Evolutionary conservation across 2,329 filamentous ascomycete genomes (phyloP), one percentile per base, ranked within the genome.

Genomic region (Aspergillus sp.): DNA sequence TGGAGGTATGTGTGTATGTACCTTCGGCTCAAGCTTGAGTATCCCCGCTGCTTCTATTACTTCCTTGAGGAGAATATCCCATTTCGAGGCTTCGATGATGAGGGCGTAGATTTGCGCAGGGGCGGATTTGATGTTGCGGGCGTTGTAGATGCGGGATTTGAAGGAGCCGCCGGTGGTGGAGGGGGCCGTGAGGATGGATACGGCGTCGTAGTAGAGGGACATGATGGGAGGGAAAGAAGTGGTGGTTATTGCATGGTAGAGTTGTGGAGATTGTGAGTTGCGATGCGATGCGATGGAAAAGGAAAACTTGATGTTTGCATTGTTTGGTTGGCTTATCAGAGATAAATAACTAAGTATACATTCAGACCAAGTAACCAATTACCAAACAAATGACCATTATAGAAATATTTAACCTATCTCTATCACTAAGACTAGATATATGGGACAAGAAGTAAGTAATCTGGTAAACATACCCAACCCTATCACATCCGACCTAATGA

Each of bases 201-300:
- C 92, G 6, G 93, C 90, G 80, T 98, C 95, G 74, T 96, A 90
- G 76, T 99, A 99, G 59, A 99, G 89, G 51, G 93, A 96, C 94
- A 98, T 98, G 48, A 28, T 36, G 21, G 47, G 21, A 49, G 7
- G 28, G 6, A 9, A 2, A 57, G 55, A 57, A 38, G 30, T 38
- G 43, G 50, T 62, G 55, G 39, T 53, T 51, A 21, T 61, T 30
- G 50, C 57, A 47, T 17, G 51, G 51, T 21, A 45, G 52, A 13
- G 6, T 41, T n/a, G 52, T 45, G 17, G 41, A 13, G 5, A 13
- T n/a, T 25, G 38, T 9, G 21, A n/a, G 41, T 17, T 19, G 25
- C n/a, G 53, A 36, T 36, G 59, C 23, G 41, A 57, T 54, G 55
- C 55, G 12, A 36, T 36, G 32, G 32, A 36, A 36, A 36, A 21